These are phyloP conservation scores for Fraxinus platypoda DNA, from an alignment of 305 asterid genomes.

Conservation along the genomic window DNA sequence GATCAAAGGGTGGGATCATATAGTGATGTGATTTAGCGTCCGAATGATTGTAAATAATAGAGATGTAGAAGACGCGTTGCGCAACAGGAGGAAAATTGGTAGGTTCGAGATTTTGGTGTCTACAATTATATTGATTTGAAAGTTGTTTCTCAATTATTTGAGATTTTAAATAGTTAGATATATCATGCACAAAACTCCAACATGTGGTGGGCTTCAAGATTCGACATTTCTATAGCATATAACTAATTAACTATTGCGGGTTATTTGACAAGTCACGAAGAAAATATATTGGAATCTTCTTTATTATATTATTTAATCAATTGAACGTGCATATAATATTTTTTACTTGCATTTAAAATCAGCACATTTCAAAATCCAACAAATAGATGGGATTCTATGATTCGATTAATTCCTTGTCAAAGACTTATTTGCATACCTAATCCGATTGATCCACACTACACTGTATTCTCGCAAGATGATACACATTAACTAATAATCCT, in stretches of 20 bases:
- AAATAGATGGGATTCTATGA: neutral
- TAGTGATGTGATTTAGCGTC: neutral
- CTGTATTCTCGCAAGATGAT: neutral
- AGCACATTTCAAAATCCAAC: neutral
- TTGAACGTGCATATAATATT: neutral
- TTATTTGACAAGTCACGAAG: neutral
- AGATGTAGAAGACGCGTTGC: neutral
- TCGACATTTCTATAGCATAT: neutral
- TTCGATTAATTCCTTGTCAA: neutral
- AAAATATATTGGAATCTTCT: neutral
- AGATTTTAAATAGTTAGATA: slow-evolving; percentile 13
- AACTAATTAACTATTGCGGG: neutral
- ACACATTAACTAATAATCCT: too few species aligned
- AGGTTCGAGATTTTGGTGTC: neutral
- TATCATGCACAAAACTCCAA: slow-evolving; percentile 12
- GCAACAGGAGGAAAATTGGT: neutral
- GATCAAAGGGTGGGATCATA: neutral
- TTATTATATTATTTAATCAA: neutral
- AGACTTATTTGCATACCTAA: neutral
- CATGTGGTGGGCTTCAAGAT: slow-evolving; percentile 25
- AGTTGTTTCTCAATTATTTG: slow-evolving; percentile 12
- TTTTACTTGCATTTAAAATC: neutral
- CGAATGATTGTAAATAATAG: neutral
- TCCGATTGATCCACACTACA: neutral
- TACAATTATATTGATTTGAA: neutral